Evolutionary conservation across 257 asterid species (phyloP).

Genomic region (Capsicum pubescens): DNA sequence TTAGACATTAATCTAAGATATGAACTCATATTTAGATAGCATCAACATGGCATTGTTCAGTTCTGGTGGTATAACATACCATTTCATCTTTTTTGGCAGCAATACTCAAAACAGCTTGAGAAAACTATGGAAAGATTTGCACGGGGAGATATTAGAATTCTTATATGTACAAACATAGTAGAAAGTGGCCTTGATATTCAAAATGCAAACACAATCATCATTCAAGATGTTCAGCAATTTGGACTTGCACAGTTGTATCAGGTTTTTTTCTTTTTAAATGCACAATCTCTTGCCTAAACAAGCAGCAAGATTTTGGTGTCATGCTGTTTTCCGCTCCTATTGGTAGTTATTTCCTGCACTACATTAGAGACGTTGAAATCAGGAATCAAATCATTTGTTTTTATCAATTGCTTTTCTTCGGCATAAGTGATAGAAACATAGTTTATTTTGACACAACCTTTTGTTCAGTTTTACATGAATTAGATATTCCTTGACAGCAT

Average conservation of each 20-base stretch:
- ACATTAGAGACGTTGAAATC: neutral
- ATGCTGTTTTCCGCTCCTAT: neutral
- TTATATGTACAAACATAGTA: constrained; percentile 95
- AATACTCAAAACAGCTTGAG: constrained; percentile 93
- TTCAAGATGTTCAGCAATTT: constrained; percentile 96
- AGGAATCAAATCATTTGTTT: constrained; percentile 18
- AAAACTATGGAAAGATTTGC: constrained; percentile 94
- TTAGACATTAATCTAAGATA: constrained; percentile 10
- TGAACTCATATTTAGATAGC: constrained; percentile 4
- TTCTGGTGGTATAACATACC: constrained; percentile 31
- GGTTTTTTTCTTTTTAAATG: constrained; percentile 44
- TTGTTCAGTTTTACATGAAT: constrained; percentile 24
- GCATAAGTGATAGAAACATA: constrained; percentile 15
- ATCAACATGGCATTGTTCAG: neutral
- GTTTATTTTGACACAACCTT: neutral
- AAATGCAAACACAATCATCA: constrained; percentile 89
- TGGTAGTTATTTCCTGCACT: neutral
- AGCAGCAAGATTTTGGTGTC: neutral
- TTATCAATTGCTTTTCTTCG: neutral
- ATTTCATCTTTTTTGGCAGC: constrained; percentile 59
- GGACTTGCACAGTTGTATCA: constrained; percentile 99
- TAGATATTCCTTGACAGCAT: constrained; percentile 15
- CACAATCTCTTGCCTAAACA: constrained; percentile 21
- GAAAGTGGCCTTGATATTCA: constrained; percentile 99
- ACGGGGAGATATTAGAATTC: constrained; percentile 74